Conservation (phyloP, 2,329 filamentous ascomycete genomes). For the Purpureocillium lavendulum region DNA sequence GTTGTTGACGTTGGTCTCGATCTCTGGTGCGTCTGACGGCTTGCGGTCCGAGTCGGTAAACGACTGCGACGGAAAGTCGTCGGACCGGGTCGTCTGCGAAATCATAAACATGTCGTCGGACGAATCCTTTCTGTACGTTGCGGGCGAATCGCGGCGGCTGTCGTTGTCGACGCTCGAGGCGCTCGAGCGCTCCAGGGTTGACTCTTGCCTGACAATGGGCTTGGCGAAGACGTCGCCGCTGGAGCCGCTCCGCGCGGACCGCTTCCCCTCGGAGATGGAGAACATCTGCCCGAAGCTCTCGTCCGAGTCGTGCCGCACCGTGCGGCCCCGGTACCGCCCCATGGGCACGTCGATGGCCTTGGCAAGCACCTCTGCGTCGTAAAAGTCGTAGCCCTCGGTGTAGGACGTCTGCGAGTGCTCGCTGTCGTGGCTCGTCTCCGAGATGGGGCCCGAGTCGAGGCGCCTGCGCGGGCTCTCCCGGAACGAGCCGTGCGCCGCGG, state of each 20-base stretch:
- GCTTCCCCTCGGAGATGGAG: constrained; percentile 41
- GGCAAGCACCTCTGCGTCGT: constrained; percentile 47
- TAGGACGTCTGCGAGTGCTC: constrained; percentile 37
- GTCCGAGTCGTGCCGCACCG: constrained; percentile 44
- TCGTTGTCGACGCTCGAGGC: constrained; percentile 29
- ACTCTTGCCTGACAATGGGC: constrained; percentile 19
- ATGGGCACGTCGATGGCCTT: constrained; percentile 45
- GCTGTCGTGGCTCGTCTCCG: constrained; percentile 38
- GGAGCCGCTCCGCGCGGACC: constrained; percentile 8
- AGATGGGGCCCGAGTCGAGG: constrained; percentile 42
- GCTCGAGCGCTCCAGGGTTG: constrained; percentile 18
- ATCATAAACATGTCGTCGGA: constrained; percentile 33
- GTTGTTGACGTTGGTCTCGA: constrained; percentile 9
- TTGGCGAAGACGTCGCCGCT: constrained; percentile 13
- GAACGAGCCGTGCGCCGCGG: constrained; percentile 30
- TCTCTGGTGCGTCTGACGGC: constrained; percentile 5
- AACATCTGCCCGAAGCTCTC: constrained; percentile 53
- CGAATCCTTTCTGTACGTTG: constrained; percentile 3
- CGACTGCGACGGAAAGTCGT: constrained; percentile 23
- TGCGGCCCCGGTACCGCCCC: constrained; percentile 19
- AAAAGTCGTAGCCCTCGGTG: constrained; percentile 59
- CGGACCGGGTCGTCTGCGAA: constrained; percentile 36
- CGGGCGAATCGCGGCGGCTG: constrained; percentile 20
- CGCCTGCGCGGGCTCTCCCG: constrained; percentile 28
- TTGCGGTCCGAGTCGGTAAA: constrained; percentile 12